These are phyloP conservation scores for Ophiostoma quercus DNA, from an alignment of 2,329 filamentous ascomycete species.

Conservation along the genomic window DNA sequence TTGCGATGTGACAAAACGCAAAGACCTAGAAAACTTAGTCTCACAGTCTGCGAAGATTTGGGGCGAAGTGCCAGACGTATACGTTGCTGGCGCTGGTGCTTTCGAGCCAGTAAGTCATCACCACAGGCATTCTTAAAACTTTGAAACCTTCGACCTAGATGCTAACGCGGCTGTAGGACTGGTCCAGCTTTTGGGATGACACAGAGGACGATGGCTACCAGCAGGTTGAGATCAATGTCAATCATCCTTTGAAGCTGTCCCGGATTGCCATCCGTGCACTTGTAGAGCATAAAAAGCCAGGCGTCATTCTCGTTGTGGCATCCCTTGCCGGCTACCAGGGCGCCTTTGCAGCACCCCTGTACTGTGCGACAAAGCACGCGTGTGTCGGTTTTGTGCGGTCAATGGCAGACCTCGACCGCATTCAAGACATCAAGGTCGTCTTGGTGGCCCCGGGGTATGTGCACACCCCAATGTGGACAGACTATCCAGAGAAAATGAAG, in stretches of 20 bases:
- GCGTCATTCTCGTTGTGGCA: constrained; percentile 34
- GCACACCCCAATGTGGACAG: constrained; percentile 19
- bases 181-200: constrained; percentile 37
- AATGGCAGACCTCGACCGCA: constrained; percentile 29
- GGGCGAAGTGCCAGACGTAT: constrained; percentile 36
- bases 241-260: constrained; percentile 36
- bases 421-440: constrained; percentile 19
- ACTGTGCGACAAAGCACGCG: constrained; percentile 37
- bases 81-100: constrained; percentile 36
- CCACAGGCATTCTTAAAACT: background rate
- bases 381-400: constrained; percentile 37
- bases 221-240: constrained; percentile 35
- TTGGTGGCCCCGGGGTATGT: constrained; percentile 16
- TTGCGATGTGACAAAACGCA: background rate
- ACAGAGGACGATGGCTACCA: constrained; percentile 33
- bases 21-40: background rate
- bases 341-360: constrained; percentile 33
- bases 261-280: background rate
- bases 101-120: constrained; percentile 33
- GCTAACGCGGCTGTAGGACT: constrained; percentile 19
- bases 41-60: constrained; percentile 14
- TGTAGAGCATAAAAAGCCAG: background rate
- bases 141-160: background rate
- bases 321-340: constrained; percentile 34
- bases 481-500: constrained; percentile 20